Base-by-base conservation (phyloP, 2,329 filamentous ascomycete species). In the Fusarium nanum region DNA sequence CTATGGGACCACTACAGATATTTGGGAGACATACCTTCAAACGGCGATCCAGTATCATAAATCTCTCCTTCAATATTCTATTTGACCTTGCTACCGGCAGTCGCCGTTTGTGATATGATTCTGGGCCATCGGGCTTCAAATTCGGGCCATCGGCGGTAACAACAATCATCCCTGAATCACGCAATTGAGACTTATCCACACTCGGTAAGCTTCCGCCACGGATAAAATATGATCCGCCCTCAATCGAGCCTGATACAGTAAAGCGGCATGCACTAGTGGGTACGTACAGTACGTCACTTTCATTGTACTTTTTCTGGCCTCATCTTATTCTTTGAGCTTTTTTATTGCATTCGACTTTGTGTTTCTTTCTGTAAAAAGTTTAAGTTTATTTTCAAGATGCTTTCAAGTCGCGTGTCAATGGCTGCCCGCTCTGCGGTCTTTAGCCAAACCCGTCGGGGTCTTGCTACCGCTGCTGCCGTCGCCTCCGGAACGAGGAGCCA, bases 401-500 rank as follows among this genome's bases (percentile, higher is more conserved):
- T 77, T 27, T 54, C 60, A 32, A 68, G 61, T 56, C 70, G 73
- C 6, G 45, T 64, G 46, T 28, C 56, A 28, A 49, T 68, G 23
- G 73, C 61, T 32, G 65, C 64, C 32, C 66, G 71, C 46, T 20
- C 49, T 32, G 65, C 65, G 12, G 60, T 57, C 27, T 10, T 47
- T 9, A 18, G 49, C 20, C 63, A 67, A 11, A n/a, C 37, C 20
- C 48, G 57, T 9, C 20, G 57, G 7, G 49, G 70, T 22, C 46
- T 73, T 30, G 55, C 67, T 22, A 71, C 68, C 28, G 68, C 60
- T 12, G 68, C 68, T 3, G 50, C 67, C 3, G 67, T 69, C 2
- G 41, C 52, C 2, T 16, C 67, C 6, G 72, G 77, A 18, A 75
- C 60, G 16, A 53, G 68, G n/a, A 74, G 54, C 68, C 90, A 92